Conservation (phyloP, 176 grass and related monocot genomes). For the Rhynchospora tenuis region DNA sequence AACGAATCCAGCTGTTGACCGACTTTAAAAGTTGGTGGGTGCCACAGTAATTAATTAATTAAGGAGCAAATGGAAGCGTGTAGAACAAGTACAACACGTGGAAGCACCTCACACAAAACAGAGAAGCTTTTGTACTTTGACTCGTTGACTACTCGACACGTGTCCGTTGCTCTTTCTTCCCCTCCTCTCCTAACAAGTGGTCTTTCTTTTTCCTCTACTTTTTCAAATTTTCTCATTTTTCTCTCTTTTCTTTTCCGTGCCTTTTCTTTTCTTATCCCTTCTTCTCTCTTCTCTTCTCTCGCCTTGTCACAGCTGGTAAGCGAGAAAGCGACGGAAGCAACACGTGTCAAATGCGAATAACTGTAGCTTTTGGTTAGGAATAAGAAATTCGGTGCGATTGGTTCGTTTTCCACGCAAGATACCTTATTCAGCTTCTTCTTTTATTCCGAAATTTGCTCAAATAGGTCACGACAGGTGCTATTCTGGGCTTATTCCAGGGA, state of each 20-base stretch:
- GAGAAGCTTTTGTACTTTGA: background rate
- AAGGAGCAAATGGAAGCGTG: conserved; percentile 17
- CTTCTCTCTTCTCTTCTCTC: background rate
- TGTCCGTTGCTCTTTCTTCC: background rate
- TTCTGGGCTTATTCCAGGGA: conserved; percentile 7
- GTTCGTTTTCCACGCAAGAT: background rate
- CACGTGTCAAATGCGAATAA: background rate
- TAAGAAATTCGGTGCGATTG: background rate
- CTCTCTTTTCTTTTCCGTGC: background rate
- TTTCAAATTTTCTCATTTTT: background rate
- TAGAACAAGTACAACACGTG: conserved; percentile 6
- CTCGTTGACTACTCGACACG: background rate
- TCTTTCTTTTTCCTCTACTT: background rate
- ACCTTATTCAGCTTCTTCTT: too few species aligned
- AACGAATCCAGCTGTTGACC: conserved; percentile 4
- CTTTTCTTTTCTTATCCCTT: background rate
- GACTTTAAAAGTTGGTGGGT: background rate
- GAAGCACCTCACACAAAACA: background rate
- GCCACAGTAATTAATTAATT: background rate
- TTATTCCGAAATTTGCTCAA: background rate
- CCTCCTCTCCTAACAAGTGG: background rate
- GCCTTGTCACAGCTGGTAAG: conserved; percentile 1
- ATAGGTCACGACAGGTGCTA: background rate
- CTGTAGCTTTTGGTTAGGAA: background rate
- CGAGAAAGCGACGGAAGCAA: background rate